These are phyloP conservation scores for Penium margaritaceum DNA, from an alignment of 139 green algal species.

Conservation along the genomic window DNA sequence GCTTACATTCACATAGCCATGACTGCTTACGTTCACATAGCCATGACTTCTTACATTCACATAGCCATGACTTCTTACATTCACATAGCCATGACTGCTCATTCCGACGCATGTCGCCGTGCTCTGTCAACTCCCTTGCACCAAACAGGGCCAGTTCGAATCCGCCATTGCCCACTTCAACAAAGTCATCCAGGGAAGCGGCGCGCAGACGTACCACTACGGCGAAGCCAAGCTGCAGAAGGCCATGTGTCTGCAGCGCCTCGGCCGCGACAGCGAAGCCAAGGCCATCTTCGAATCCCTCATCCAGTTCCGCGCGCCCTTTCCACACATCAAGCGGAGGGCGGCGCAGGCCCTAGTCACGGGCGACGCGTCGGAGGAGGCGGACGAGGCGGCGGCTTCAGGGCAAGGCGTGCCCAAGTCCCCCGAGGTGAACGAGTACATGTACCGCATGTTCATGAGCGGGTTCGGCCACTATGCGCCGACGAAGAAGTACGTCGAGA, in stretches of 20 bases:
- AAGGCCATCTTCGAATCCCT: neutral
- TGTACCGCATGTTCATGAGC: constrained; percentile 3
- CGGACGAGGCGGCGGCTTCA: neutral
- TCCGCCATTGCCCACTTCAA: constrained; percentile 1
- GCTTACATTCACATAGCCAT: no score
- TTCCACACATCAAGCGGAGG: constrained; percentile 7
- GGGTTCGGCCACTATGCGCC: neutral
- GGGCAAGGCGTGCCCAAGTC: no score
- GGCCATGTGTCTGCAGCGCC: neutral
- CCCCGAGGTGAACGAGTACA: neutral
- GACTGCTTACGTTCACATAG: no score
- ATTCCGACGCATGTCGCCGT: no score
- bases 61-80: no score
- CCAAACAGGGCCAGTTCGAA: constrained; percentile 4
- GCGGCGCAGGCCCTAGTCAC: neutral
- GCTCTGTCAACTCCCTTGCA: no score
- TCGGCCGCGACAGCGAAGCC: neutral
- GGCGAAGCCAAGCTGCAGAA: neutral
- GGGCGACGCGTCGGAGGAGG: neutral
- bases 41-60: no score
- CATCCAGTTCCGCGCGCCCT: constrained; percentile 10
- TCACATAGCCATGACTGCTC: no score
- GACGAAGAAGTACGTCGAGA: neutral
- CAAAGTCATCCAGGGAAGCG: neutral
- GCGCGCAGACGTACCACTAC: neutral